These are phyloP conservation scores for Solanum hybrid DNA, from an alignment of 305 asterid species.

Conservation along the genomic window DNA sequence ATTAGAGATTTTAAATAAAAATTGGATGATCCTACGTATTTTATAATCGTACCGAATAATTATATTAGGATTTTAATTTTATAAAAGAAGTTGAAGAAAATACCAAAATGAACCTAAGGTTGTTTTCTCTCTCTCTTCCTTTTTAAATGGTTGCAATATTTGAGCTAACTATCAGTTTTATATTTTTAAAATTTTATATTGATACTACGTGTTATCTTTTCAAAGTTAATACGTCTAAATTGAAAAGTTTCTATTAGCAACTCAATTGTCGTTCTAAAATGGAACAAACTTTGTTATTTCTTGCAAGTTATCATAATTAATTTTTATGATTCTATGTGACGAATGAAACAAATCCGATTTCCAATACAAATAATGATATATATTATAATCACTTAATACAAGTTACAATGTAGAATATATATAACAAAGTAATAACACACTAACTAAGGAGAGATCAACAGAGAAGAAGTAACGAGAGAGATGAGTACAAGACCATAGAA, in stretches of 20 bases:
- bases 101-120: not conserved
- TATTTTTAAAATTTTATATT: not conserved
- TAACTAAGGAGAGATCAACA: not conserved
- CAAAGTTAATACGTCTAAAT: not conserved
- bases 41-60: too few species aligned
- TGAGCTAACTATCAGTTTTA: not conserved
- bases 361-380: too few species aligned
- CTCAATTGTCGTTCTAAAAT: not conserved
- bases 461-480: not conserved
- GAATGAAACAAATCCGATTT: not conserved
- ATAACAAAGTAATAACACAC: not conserved
- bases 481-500: not conserved
- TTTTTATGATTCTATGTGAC: not conserved
- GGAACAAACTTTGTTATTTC: not conserved
- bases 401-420: not conserved
- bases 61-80: too few species aligned
- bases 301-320: not conserved
- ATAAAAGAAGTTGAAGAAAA: too few species aligned
- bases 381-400: too few species aligned
- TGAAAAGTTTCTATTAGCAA: not conserved
- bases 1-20: too few species aligned
- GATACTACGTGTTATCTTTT: not conserved
- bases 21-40: too few species aligned
- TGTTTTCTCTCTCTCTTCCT: not conserved
- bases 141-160: not conserved